These are phyloP conservation scores for Populus euphratica DNA, from an alignment of 345 rosid genomes.

Conservation along the genomic window DNA sequence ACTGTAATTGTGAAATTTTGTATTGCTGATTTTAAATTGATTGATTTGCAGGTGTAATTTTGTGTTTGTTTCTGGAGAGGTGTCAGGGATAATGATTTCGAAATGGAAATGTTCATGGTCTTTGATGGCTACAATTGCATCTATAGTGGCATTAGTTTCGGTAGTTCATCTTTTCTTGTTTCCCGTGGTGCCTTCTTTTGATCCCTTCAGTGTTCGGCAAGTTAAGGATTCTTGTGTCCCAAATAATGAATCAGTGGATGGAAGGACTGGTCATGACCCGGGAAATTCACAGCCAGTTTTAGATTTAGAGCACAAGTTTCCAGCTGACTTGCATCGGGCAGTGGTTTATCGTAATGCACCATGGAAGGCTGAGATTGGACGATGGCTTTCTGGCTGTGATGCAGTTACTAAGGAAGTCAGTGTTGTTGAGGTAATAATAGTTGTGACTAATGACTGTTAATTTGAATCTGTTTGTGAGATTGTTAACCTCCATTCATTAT, in stretches of 20 bases:
- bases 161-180: slow-evolving; percentile 66
- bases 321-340: slow-evolving; percentile 66
- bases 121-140: slow-evolving; percentile 55
- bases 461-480: background rate
- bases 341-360: slow-evolving; percentile 75
- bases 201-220: slow-evolving; percentile 44
- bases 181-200: slow-evolving; percentile 68
- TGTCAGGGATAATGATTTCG: slow-evolving; percentile 45
- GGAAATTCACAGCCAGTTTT: slow-evolving; percentile 21
- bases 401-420: slow-evolving; percentile 45
- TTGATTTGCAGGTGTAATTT: background rate
- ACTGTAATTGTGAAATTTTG: background rate
- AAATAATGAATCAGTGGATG: slow-evolving; percentile 40
- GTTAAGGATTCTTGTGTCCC: slow-evolving; percentile 43
- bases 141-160: slow-evolving; percentile 56
- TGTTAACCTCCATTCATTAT: background rate
- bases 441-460: background rate
- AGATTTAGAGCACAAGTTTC: slow-evolving; percentile 58
- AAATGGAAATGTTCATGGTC: slow-evolving; percentile 75
- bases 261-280: slow-evolving; percentile 14
- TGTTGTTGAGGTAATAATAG: slow-evolving; percentile 51
- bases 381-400: slow-evolving; percentile 91
- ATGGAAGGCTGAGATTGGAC: slow-evolving; percentile 81
- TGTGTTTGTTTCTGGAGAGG: slow-evolving; percentile 1
- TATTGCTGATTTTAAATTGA: background rate